Conservation (phyloP, 1,284 basidiomycete species). For the Ustilago loliicola region DNA sequence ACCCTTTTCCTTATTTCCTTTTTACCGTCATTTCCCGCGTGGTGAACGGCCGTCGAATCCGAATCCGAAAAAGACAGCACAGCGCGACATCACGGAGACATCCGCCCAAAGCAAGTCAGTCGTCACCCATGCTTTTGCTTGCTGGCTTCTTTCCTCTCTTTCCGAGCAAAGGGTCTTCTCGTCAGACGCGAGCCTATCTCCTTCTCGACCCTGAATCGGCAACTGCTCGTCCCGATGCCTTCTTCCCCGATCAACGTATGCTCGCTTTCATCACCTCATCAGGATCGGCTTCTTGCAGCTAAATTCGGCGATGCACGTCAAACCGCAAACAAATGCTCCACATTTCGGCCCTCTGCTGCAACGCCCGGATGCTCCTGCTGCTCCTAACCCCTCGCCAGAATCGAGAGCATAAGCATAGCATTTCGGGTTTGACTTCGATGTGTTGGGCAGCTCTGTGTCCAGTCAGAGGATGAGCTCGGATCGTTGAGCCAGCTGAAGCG, state of each 20-base stretch:
- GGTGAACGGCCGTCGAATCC: slow-evolving; percentile 33
- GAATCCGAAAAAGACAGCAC: slow-evolving; percentile 27
- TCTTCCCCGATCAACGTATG: neutral
- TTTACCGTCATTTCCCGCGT: slow-evolving; percentile 14
- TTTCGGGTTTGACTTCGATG: too few species aligned
- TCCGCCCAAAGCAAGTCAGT: slow-evolving; percentile 15
- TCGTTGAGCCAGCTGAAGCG: too few species aligned
- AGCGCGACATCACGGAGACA: slow-evolving; percentile 18
- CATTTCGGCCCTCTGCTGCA: neutral
- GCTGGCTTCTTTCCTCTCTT: neutral
- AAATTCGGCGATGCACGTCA: slow-evolving; percentile 26
- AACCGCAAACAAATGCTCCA: neutral
- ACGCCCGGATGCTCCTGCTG: neutral
- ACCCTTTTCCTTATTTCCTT: neutral
- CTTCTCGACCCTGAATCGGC: neutral
- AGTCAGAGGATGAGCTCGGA: too few species aligned
- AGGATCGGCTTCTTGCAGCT: slow-evolving; percentile 19
- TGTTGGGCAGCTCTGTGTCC: too few species aligned
- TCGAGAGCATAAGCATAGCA: too few species aligned
- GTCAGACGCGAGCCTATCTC: neutral
- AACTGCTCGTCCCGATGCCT: neutral
- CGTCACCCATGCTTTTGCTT: neutral
- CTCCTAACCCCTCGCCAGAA: neutral
- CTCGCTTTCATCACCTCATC: slow-evolving; percentile 10
- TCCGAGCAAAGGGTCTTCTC: neutral